These are phyloP conservation scores for Pugionium cornutum DNA, from an alignment of 345 rosid species.

Conservation along the genomic window DNA sequence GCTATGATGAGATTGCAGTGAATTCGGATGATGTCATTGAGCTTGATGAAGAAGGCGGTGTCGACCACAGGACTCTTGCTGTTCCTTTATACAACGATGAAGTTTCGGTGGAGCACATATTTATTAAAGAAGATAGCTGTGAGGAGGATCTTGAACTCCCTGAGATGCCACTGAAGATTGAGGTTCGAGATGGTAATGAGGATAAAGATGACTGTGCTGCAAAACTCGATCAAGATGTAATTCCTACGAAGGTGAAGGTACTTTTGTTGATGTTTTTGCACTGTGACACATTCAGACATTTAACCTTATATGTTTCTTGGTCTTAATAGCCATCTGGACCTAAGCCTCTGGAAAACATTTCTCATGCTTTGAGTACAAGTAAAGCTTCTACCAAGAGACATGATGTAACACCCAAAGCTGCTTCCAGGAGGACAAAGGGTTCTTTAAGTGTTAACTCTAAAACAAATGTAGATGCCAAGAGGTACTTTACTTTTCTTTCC, in stretches of 20 bases:
- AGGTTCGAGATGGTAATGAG: slow-evolving; percentile 45
- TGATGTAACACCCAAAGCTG: slow-evolving; percentile 34
- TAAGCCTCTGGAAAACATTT: slow-evolving; percentile 10
- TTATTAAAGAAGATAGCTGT: slow-evolving; percentile 5
- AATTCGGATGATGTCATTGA: slow-evolving; percentile 35
- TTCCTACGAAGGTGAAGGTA: slow-evolving; percentile 19
- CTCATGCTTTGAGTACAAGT: slow-evolving; percentile 10
- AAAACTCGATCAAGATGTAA: slow-evolving; percentile 8
- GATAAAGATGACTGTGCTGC: slow-evolving; percentile 16
- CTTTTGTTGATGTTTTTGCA: slow-evolving; percentile 9
- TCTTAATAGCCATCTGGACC: slow-evolving; percentile 23
- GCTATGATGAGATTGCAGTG: slow-evolving; percentile 52
- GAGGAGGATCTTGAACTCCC: slow-evolving; percentile 10
- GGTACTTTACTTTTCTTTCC: slow-evolving; percentile 46
- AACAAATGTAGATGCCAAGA: slow-evolving; percentile 41
- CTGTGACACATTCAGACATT: slow-evolving; percentile 14
- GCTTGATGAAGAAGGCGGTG: slow-evolving; percentile 36
- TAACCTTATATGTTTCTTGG: slow-evolving; percentile 21
- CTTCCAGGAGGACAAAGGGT: slow-evolving; percentile 41
- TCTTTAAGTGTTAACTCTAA: slow-evolving; percentile 44
- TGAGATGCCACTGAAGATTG: slow-evolving; percentile 29
- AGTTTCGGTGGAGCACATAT: slow-evolving; percentile 18
- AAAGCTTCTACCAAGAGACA: slow-evolving; percentile 38
- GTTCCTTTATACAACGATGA: slow-evolving; percentile 13
- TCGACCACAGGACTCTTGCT: background rate